Evolutionary conservation across 768 basidiomycete genomes (phyloP), one percentile per base, ranked within the genome.

Genomic region (Favolaschia claudopus): DNA sequence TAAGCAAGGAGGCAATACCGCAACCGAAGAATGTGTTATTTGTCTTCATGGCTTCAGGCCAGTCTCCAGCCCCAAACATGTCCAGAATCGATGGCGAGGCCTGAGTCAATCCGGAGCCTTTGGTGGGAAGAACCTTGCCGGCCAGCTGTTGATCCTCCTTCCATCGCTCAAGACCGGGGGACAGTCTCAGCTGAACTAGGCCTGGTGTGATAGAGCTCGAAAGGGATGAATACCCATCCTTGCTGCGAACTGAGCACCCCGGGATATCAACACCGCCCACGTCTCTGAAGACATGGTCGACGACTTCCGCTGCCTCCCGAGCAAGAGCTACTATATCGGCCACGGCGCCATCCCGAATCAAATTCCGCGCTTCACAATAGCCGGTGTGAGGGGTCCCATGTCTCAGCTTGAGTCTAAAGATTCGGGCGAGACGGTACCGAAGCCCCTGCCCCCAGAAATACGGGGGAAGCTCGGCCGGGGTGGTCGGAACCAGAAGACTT

Each of bases 371-470:
- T 33, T 55, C 54, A 31, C 17, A 12, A 25, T 55, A 15, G 17
- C 44, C 36, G 28, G 22, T 25, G 34, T 32, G 45, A 22, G 20
- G 17, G 19, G 20, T 34, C 10, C 24, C n/a, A 5, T 44, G 33
- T 44, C 33, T 36, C 39, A 27, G n/a, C 33, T n/a, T 17, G n/a
- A 12, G 33, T 17, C 28, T 55, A n/a, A n/a, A n/a, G n/a, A n/a
- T n/a, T n/a, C n/a, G n/a, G n/a, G n/a, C n/a, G n/a, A n/a, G n/a
- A n/a, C n/a, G n/a, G n/a, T n/a, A n/a, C n/a, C n/a, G n/a, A n/a
- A n/a, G n/a, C n/a, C n/a, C n/a, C n/a, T n/a, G n/a, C 44, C 8
- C 53, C 53, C 53, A 55, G 42, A 45, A 55, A 36, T 55, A 55
- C 27, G 53, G 53, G 24, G 53, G 51, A n/a, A n/a, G n/a, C n/a